Evolutionary conservation across 1,284 basidiomycete species (phyloP).

Genomic region (Sanguinoderma infundibulare): DNA sequence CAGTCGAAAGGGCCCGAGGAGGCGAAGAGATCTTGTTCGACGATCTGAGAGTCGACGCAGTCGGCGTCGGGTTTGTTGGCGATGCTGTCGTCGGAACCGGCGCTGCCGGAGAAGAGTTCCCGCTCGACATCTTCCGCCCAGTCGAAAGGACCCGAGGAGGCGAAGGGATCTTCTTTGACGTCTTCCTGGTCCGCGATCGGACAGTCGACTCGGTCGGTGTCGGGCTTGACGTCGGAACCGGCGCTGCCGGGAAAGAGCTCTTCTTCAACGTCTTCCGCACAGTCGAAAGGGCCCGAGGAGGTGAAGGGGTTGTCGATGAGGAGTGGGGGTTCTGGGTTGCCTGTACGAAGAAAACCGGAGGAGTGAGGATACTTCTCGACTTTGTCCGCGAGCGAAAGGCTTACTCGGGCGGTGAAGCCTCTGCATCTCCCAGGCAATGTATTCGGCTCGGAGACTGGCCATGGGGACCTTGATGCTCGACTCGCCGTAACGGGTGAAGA

Average conservation of each 20-base stretch:
- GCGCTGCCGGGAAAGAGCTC: background rate
- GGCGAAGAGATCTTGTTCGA: too few species aligned
- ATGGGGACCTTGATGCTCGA: slow-evolving; percentile 1
- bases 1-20: too few species aligned
- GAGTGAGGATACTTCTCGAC: background rate
- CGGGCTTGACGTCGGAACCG: too few species aligned
- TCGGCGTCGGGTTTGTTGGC: background rate
- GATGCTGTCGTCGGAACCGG: background rate
- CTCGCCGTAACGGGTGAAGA: slow-evolving; percentile 1
- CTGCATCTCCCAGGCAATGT: background rate
- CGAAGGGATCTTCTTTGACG: too few species aligned
- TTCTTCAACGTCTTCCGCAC: background rate
- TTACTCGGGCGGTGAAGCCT: background rate
- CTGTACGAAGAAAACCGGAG: background rate
- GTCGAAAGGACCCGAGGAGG: background rate
- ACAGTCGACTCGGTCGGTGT: too few species aligned
- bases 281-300: background rate
- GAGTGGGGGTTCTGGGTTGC: too few species aligned
- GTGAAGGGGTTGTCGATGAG: background rate
- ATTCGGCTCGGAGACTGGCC: background rate
- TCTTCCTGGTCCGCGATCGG: too few species aligned
- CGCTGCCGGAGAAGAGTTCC: background rate
- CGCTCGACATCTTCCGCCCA: background rate
- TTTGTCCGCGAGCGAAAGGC: background rate
- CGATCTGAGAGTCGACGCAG: too few species aligned